Percentiles rank a stretch among this genome's conserved stretches.
phyloP scores from a whole-genome alignment of 768 basidiomycete species.

The Serpula lacrymans region DNA sequence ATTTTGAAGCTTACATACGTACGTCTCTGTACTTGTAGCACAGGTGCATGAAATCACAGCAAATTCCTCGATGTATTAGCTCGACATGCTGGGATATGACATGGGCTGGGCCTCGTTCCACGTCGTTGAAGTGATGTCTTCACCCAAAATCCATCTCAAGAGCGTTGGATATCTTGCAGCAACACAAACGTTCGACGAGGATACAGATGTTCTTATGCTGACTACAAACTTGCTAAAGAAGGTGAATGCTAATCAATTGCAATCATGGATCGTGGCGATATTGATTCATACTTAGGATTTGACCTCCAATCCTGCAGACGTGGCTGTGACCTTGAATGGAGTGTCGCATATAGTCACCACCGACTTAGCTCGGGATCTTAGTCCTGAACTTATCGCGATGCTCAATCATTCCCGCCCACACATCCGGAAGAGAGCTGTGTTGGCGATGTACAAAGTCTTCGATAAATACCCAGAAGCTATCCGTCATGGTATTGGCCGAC shows the following conservation, averaged over 20 bases:
- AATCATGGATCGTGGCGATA: not conserved
- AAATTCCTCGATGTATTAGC: slow-evolving; percentile 42
- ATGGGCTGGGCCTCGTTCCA: slow-evolving; percentile 97
- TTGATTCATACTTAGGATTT: slow-evolving; percentile 59
- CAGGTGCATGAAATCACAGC: slow-evolving; percentile 8
- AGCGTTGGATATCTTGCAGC: slow-evolving; percentile 95
- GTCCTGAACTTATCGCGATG: slow-evolving; percentile 80
- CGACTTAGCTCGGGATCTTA: slow-evolving; percentile 88
- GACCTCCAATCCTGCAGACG: slow-evolving; percentile 69
- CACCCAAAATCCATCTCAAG: slow-evolving; percentile 87
- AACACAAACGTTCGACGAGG: slow-evolving; percentile 83
- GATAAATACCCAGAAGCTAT: slow-evolving; percentile 80
- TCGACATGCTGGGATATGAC: slow-evolving; percentile 96
- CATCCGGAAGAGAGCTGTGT: slow-evolving; percentile 87
- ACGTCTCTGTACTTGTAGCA: slow-evolving; percentile 32
- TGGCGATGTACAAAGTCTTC: slow-evolving; percentile 78
- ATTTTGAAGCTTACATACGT: slow-evolving; percentile 97
- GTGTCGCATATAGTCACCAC: slow-evolving; percentile 79
- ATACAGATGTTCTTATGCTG: slow-evolving; percentile 96
- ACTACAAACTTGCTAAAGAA: slow-evolving; percentile 96
- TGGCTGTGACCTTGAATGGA: slow-evolving; percentile 77
- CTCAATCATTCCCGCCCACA: slow-evolving; percentile 85
- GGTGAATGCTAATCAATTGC: slow-evolving; percentile 41
- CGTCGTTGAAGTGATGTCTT: slow-evolving; percentile 98
- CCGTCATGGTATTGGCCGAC: slow-evolving; percentile 57